Conservation (phyloP, 2,329 filamentous ascomycete species). For the Fusarium pseudoanthophilum region DNA sequence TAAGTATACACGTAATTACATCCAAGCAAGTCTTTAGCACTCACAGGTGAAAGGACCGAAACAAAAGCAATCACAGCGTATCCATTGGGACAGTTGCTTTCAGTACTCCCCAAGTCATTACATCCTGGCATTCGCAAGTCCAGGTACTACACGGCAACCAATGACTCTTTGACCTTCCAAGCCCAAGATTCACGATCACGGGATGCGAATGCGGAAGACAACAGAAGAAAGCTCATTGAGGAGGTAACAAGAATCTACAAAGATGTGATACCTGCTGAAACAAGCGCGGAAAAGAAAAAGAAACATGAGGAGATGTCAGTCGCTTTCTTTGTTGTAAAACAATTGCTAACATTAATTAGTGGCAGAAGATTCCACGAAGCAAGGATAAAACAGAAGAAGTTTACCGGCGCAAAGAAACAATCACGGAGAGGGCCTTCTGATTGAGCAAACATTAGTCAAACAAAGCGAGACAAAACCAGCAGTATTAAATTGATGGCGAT, state of each 20-base stretch:
- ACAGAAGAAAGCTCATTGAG: constrained; percentile 59
- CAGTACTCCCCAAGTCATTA: constrained; percentile 59
- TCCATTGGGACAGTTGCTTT: constrained; percentile 58
- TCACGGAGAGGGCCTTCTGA: constrained; percentile 53
- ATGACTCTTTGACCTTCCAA: constrained; percentile 64
- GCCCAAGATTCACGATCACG: constrained; percentile 65
- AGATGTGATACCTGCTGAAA: constrained; percentile 58
- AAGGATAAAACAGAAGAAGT: constrained; percentile 61
- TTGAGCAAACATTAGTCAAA: background rate
- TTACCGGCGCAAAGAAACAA: constrained; percentile 62
- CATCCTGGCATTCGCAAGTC: constrained; percentile 60
- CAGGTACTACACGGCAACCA: constrained; percentile 63
- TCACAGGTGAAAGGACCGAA: constrained; percentile 64
- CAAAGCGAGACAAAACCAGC: background rate
- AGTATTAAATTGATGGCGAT: background rate
- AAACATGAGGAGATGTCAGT: constrained; percentile 62
- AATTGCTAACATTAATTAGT: constrained; percentile 47
- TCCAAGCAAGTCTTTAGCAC: constrained; percentile 54
- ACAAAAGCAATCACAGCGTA: constrained; percentile 68
- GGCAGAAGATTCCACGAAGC: constrained; percentile 58
- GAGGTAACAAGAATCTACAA: constrained; percentile 62
- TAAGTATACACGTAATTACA: constrained; percentile 57
- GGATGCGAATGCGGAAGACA: constrained; percentile 63
- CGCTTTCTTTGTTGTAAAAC: background rate
- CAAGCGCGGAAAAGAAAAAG: constrained; percentile 57